Base-by-base conservation (phyloP, 2,329 filamentous ascomycete species). In the Trichophyton benhamiae region DNA sequence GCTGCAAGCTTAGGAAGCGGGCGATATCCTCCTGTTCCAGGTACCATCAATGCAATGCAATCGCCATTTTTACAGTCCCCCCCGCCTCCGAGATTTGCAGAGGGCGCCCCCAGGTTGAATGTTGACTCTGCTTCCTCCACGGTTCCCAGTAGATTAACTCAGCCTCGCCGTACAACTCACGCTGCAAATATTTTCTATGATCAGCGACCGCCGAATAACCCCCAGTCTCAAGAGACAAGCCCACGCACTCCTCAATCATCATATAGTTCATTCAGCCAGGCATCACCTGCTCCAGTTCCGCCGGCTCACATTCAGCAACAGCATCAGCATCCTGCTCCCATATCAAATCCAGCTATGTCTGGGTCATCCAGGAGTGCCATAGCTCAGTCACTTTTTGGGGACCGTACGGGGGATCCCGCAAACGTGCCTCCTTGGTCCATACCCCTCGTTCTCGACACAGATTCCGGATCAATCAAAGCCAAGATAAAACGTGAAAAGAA, bases 401-500 rank as follows among this genome's bases (percentile, higher is more conserved):
- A 5, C 59, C 41, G 27, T 60, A 36, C 38, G 1, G 41, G 30
- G 17, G 55, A 55, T 41, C 46, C 53, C 22, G 60, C 44, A 13
- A 38, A 44, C 3, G 49, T 52, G 22, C 7, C 38, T 8, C 33
- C 27, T 42, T 38, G 25, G 22, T 3, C 44, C 46, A 33, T 42
- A 58, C 73, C 72, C 3, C 71, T 74, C 17, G 67, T 72, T 6
- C 59, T 76, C 55, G 75, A 77, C 59, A 61, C 72, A 42, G 75
- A 76, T 53, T 75, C 75, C 2, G 75, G 74, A 4, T 76, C 75
- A 1, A 69, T 70, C 25, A 74, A 69, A 55, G 74, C 76, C 61
- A 72, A 73, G 1, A 73, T 75, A 62, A 76, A 76, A 63, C 70
- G 75, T 7, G 73, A 72, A 63, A 74, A 74, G 2, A 77, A 77